Base-by-base conservation (phyloP, 805 yeast genomes). In the Komagataella mondaviorum region DNA sequence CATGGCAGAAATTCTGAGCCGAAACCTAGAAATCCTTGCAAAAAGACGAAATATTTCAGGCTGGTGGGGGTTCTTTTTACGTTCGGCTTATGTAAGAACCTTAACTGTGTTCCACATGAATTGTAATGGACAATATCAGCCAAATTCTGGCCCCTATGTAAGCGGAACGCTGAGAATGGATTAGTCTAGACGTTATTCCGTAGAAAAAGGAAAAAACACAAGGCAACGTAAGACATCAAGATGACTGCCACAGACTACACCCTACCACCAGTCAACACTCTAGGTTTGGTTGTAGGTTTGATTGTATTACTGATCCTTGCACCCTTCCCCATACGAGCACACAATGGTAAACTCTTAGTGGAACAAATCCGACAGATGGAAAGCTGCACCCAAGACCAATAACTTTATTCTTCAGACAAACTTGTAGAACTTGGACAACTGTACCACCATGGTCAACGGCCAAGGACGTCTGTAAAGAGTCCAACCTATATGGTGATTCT, bases 321-420 rank as follows among this genome's bases (percentile, higher is more conserved):
- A 49, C 48, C 46, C 23, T 23, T 45, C 51, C 51, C 51, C 51
- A 49, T 49, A 45, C 51, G 51, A 48, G 48, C 48, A 43, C 51
- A 49, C 51, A 43, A 49, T 45, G 51, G 51, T 47, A 45, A 46
- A 23, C 48, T 48, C 51, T 49, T 49, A 49, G 51, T 8, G 16
- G 24, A 49, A 16, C 17, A 49, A 23, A n/a, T 30, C 44, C 14
- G 17, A 30, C 51, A 30, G 48, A 49, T 49, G 51, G 51, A 45
- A 45, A 20, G 46, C 51, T 49, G 51, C 51, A 49, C 51, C 51
- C 51, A 49, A 49, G 51, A 49, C 39, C 51, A 23, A 46, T 30
- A 18, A 43, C 36, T 45, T 49, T 30, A 23, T 39, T 49, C 51
- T 49, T 47, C 51, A 49, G 50, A 16, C 50, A 48, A 44, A 46